Percentiles rank a stretch among this genome's conserved stretches.
Evolutionary conservation across 2,329 filamentous ascomycete genomes (phyloP).

Genomic region (Sporothrix protearum): DNA sequence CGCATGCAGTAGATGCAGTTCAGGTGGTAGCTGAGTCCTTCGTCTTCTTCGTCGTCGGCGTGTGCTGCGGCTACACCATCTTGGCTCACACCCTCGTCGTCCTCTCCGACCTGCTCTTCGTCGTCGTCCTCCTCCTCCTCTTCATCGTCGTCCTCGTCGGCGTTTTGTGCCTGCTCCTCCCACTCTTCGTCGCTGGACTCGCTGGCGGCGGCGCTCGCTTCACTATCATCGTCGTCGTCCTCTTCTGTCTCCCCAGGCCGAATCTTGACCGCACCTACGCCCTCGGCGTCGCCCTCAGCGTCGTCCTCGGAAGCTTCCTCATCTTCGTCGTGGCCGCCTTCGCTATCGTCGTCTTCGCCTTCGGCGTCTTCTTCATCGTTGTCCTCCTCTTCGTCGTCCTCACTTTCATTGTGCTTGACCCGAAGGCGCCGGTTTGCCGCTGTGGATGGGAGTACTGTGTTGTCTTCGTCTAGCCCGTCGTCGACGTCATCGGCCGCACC

Average conservation of each 20-base stretch:
- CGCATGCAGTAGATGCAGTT: background rate
- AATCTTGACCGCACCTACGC: conserved; percentile 56
- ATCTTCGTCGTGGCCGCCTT: conserved; percentile 33
- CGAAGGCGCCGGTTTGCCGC: conserved; percentile 27
- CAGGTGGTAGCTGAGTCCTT: background rate
- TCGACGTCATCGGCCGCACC: conserved; percentile 32
- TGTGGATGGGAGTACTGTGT: conserved; percentile 14
- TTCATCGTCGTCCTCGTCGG: conserved; percentile 43
- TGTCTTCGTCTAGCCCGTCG: conserved; percentile 34
- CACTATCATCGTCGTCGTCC: conserved; percentile 43
- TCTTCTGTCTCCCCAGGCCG: conserved; percentile 50
- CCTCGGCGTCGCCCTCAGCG: conserved; percentile 50
- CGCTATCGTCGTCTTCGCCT: conserved; percentile 30
- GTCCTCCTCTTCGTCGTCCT: conserved; percentile 33
- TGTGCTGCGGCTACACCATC: conserved; percentile 78
- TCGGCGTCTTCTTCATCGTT: conserved; percentile 36
- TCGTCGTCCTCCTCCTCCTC: conserved; percentile 72
- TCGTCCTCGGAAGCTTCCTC: conserved; percentile 35
- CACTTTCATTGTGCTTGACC: conserved; percentile 33
- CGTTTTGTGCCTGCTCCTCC: conserved; percentile 55
- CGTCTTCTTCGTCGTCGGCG: conserved; percentile 46
- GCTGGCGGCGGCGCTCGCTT: conserved; percentile 43
- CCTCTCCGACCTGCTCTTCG: conserved; percentile 56
- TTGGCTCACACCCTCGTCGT: conserved; percentile 61
- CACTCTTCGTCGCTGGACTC: conserved; percentile 52